Percentiles rank a stretch among this genome's conserved stretches.
Evolutionary conservation across 192 early-diverging fungal genomes (phyloP).

Genomic region (Backusella westeae): DNA sequence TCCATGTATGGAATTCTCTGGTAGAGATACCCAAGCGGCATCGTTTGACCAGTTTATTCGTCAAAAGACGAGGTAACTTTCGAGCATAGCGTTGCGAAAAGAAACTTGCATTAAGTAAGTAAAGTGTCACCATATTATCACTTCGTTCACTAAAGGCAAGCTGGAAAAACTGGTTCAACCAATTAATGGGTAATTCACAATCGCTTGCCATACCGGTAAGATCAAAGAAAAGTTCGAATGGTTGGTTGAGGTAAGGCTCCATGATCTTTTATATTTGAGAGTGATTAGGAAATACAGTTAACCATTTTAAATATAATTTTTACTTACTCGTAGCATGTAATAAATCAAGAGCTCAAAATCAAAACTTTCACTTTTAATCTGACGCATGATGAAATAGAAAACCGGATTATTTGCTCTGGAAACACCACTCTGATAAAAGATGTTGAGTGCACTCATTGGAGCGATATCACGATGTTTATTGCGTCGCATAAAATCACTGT

Average conservation of each 20-base stretch:
- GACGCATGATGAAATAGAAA: slow-evolving; percentile 78
- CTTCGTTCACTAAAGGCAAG: slow-evolving; percentile 61
- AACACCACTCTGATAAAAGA: slow-evolving; percentile 79
- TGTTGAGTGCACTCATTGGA: slow-evolving; percentile 55
- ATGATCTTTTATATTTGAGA: slow-evolving; percentile 35
- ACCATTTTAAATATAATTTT: not conserved
- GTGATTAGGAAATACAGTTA: not conserved
- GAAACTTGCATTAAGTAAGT: slow-evolving; percentile 77
- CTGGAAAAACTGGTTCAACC: slow-evolving; percentile 65
- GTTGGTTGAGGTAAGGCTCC: slow-evolving; percentile 61
- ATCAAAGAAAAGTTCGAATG: slow-evolving; percentile 83
- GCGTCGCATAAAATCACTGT: slow-evolving; percentile 64
- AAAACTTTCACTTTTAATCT: slow-evolving; percentile 64
- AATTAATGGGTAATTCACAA: slow-evolving; percentile 77
- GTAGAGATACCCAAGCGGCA: slow-evolving; percentile 62
- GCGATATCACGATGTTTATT: slow-evolving; percentile 60
- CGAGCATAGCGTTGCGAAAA: slow-evolving; percentile 64
- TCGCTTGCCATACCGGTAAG: slow-evolving; percentile 68
- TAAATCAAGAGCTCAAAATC: slow-evolving; percentile 84
- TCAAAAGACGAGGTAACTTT: slow-evolving; percentile 40
- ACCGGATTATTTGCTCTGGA: slow-evolving; percentile 70
- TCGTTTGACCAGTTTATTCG: slow-evolving; percentile 52
- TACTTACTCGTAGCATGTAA: slow-evolving; percentile 58
- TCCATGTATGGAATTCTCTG: slow-evolving; percentile 64
- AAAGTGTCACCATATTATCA: slow-evolving; percentile 60